Evolutionary conservation across 108 stramenopile species (phyloP), one percentile per base, ranked within the genome.

Genomic region (Discostella stelligeroides): DNA sequence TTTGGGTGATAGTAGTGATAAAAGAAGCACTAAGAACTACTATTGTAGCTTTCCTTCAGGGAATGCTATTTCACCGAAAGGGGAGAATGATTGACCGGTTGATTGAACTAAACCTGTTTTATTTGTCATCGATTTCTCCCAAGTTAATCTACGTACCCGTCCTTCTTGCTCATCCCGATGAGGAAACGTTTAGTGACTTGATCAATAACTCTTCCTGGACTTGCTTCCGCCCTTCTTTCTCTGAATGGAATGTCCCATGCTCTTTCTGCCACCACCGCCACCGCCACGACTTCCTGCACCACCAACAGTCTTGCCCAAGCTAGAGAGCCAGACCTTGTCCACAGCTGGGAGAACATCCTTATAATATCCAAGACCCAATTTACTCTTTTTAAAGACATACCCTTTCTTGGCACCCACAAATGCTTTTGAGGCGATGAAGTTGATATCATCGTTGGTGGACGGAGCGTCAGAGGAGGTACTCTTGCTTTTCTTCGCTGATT

Each of bases 321-420:
- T 63, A 9, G 29, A 51, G 34, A 76, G 55, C 34, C 53, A 68
- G 18, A 21, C 68, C 48, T 65, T 79, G 57, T 95, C 90, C 34
- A 89, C 82, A 13, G 73, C 76, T 9, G 94, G 94, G 34, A 75
- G 73, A 10, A 72, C 61, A 60, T 95, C 94, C 46, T 76, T 72
- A 50, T 95, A 95, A 48, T 92, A 95, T 40, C 94, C 94, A 41
- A 90, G 12, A 1, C 94, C 94, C 53, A 82, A 30, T 23, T 75
- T 80, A 11, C 90, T 90, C 73, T 72, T 85, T 39, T 57, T 67
- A 50, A 92, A 95, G 13, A 91, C 86, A 53, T 82, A 92, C 15
- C 90, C 94, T 47, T 74, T 70, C 75, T 91, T 92, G 25, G 88
- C 72, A 11, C 90, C 89, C 9, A 45, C 56, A 63, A 88, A 95